Base-by-base conservation (phyloP, 495 filamentous ascomycete genomes). In the Sphaerosporella brunnea region DNA sequence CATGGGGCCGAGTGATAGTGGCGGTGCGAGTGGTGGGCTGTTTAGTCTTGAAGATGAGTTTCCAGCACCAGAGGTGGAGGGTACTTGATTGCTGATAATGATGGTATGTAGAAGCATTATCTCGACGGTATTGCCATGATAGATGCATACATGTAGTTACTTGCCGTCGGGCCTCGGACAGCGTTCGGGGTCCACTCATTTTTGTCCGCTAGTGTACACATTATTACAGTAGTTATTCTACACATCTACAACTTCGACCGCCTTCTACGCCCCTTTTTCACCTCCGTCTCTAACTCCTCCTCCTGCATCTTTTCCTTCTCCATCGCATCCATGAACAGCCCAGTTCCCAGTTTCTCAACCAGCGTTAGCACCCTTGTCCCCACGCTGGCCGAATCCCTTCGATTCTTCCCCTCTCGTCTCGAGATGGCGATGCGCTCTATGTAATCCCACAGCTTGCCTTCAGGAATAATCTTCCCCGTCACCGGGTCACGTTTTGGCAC, bases 351-450 rank as follows among this genome's bases (percentile, higher is more conserved):
- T 43, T 51, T 62, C 36, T 53, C 64, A 4, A 79, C 77, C 53
- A 93, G 70, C 40, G 62, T 62, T 23, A 97, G 57, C 1, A 97
- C 86, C n/a, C 90, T 68, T 0, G 74, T 83, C 41, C 75, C 78
- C 16, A 97, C 87, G 1, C 86, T 93, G 0, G 80, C 80, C 11
- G 86, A 86, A 62, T 97, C 90, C 21, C 90, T 71, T 11, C 90
- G 65, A 64, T 95, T 94, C 74, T 95, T 96, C 4, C 90, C 90
- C 67, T 95, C 90, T 28, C 87, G 70, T 49, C 90, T 64, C 30
- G 75, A 81, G 40, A 75, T 71, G 4, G 84, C 82, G 39, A 97
- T 94, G 55, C 74, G 71, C 62, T 93, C 87, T 4, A 79, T 84
- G 53, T 93, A 93, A 28, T 82, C 74, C 90, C 90, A 96, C 13